phyloP scores from a whole-genome alignment of 768 basidiomycete genomes.

The Mycena rebaudengoi region DNA sequence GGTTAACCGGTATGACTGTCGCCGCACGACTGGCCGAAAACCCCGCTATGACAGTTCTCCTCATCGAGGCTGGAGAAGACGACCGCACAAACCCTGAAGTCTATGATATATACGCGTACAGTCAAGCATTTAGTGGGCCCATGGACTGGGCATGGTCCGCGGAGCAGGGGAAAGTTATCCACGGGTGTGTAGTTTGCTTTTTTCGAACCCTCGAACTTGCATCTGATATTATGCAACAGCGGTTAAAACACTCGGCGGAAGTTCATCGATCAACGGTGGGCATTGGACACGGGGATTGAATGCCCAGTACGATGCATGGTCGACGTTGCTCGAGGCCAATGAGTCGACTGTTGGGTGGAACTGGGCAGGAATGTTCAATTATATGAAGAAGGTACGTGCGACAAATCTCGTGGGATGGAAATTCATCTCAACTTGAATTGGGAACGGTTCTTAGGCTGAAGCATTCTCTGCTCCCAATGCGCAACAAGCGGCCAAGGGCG shows the following conservation, averaged over 20 bases:
- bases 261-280: constrained; percentile 44
- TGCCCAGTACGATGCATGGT: constrained; percentile 44
- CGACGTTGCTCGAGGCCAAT: constrained; percentile 37
- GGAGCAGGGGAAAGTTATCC: constrained; percentile 34
- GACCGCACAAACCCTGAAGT: constrained; percentile 38
- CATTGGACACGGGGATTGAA: constrained; percentile 42
- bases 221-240: background rate
- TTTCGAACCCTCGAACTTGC: too few species aligned
- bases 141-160: constrained; percentile 44
- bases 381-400: constrained; percentile 59
- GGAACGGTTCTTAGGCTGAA: constrained; percentile 50
- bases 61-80: constrained; percentile 48
- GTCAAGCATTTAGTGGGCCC: constrained; percentile 33
- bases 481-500: constrained; percentile 55
- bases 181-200: constrained; percentile 34
- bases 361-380: constrained; percentile 51
- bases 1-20: constrained; percentile 42
- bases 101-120: constrained; percentile 41
- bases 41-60: constrained; percentile 35
- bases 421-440: background rate
- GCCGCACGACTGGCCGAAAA: constrained; percentile 43
- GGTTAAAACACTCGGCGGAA: constrained; percentile 28
- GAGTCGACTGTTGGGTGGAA: constrained; percentile 57
- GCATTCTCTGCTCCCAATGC: constrained; percentile 55
- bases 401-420: background rate